These are phyloP conservation scores for Rhizophora mangle DNA, from an alignment of 345 rosid species.

Conservation along the genomic window DNA sequence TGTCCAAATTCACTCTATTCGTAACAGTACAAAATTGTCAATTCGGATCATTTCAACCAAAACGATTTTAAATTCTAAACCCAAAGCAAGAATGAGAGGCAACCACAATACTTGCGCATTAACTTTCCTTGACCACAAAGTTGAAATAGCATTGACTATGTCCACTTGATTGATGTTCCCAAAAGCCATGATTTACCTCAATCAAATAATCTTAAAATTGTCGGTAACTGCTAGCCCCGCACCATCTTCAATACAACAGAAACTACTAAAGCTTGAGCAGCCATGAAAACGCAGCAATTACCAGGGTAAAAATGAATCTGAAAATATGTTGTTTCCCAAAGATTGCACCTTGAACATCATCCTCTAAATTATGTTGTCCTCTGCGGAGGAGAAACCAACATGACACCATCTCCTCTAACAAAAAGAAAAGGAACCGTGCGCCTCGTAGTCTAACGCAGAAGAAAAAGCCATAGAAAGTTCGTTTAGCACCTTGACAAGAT, in stretches of 20 bases:
- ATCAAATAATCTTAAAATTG: neutral
- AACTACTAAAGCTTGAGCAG: constrained; percentile 7
- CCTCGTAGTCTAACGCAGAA: constrained; percentile 66
- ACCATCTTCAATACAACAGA: neutral
- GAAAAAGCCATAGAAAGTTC: neutral
- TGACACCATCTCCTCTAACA: constrained; percentile 98
- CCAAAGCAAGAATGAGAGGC: too few relatives aligned
- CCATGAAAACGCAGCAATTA: neutral
- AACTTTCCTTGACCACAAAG: too few relatives aligned
- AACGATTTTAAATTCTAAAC: too few relatives aligned
- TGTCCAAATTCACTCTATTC: too few relatives aligned
- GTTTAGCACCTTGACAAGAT: neutral
- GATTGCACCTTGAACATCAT: constrained; percentile 11
- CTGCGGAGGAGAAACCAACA: constrained; percentile 94
- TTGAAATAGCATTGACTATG: too few relatives aligned
- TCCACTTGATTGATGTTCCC: neutral
- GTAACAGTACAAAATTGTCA: too few relatives aligned
- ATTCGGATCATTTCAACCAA: too few relatives aligned
- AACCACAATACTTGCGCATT: too few relatives aligned
- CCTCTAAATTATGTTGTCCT: constrained; percentile 60
- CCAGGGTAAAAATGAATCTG: neutral
- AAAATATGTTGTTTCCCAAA: neutral
- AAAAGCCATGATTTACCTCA: neutral
- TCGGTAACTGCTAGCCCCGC: neutral
- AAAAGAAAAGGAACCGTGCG: constrained; percentile 83